Evolutionary conservation across 23 red algal genomes (phyloP).

Genomic region (Rhodosorus marinus): DNA sequence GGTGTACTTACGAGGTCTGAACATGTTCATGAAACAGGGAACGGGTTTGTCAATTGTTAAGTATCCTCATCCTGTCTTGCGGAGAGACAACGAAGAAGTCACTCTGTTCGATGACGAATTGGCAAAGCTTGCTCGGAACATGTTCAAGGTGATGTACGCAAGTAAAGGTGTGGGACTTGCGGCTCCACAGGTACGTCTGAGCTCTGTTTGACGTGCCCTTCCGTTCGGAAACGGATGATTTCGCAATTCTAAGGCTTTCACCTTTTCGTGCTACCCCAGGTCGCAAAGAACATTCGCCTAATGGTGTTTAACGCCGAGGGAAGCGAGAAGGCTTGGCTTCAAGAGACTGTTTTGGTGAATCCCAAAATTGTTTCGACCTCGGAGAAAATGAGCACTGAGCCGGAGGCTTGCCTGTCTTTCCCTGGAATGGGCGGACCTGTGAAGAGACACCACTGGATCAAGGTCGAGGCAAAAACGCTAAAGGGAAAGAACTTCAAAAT

Average conservation of each 20-base stretch:
- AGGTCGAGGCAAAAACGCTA: constrained; percentile 59
- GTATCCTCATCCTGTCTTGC: constrained; percentile 65
- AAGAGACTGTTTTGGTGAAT: constrained; percentile 79
- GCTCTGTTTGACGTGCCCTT: no score
- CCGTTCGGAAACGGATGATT: no score
- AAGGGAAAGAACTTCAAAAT: constrained; percentile 71
- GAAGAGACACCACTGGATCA: constrained; percentile 51
- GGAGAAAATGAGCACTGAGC: constrained; percentile 32
- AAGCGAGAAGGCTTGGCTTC: constrained; percentile 30
- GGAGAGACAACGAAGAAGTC: constrained; percentile 41
- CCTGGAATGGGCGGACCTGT: constrained; percentile 65
- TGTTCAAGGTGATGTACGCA: constrained; percentile 93
- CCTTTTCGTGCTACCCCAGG: no score
- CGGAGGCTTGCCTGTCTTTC: constrained; percentile 86
- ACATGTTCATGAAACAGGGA: no score
- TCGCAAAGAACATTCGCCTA: constrained; percentile 71
- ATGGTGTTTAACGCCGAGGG: constrained; percentile 91
- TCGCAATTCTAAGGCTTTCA: no score
- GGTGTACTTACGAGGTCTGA: no score
- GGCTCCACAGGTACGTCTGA: constrained; percentile 87
- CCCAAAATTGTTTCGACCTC: constrained; percentile 45
- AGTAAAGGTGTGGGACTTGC: constrained; percentile 68
- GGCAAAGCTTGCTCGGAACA: constrained; percentile 30
- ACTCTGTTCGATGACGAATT: constrained; percentile 28
- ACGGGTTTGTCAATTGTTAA: constrained; percentile 42